Percentiles rank a stretch among this genome's conserved stretches.
Evolutionary conservation across 2,329 filamentous ascomycete species (phyloP).

Genomic region (Ceratocystiopsis minuta): DNA sequence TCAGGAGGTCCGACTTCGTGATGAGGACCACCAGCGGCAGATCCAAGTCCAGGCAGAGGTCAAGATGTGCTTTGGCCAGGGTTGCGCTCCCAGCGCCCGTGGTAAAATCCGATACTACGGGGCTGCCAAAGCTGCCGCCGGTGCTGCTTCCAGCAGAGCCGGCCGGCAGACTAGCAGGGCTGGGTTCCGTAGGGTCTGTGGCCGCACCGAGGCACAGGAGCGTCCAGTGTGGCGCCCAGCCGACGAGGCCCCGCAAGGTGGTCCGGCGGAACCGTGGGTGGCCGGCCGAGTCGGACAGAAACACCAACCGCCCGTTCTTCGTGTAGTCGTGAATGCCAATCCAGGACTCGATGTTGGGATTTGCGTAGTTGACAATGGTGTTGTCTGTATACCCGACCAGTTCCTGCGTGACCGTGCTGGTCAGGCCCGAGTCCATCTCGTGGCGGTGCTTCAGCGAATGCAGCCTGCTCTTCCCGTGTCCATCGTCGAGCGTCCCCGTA

Average conservation of each 20-base stretch:
- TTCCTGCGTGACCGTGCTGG: conserved; percentile 88
- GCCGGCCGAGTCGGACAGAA: conserved; percentile 82
- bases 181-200: conserved; percentile 44
- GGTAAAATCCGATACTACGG: not conserved
- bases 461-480: conserved; percentile 72
- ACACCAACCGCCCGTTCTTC: conserved; percentile 57
- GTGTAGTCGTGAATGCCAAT: conserved; percentile 76
- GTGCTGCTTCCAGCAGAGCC: too few relatives aligned
- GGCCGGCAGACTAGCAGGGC: not conserved
- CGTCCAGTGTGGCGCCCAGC: conserved; percentile 92
- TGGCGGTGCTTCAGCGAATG: conserved; percentile 84
- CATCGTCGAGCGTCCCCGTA: conserved; percentile 78
- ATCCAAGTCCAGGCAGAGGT: conserved; percentile 65
- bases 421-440: conserved; percentile 79
- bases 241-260: conserved; percentile 73
- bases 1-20: conserved; percentile 70
- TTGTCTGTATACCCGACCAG: conserved; percentile 60
- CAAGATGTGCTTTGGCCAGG: conserved; percentile 61
- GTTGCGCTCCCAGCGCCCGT: conserved; percentile 21
- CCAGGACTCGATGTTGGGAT: conserved; percentile 80
- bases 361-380: conserved; percentile 63
- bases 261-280: conserved; percentile 80
- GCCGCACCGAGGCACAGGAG: conserved; percentile 55
- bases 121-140: too few relatives aligned
- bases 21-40: conserved; percentile 67